phyloP scores from a whole-genome alignment of 768 basidiomycete genomes.

The Lactifluus volemus region DNA sequence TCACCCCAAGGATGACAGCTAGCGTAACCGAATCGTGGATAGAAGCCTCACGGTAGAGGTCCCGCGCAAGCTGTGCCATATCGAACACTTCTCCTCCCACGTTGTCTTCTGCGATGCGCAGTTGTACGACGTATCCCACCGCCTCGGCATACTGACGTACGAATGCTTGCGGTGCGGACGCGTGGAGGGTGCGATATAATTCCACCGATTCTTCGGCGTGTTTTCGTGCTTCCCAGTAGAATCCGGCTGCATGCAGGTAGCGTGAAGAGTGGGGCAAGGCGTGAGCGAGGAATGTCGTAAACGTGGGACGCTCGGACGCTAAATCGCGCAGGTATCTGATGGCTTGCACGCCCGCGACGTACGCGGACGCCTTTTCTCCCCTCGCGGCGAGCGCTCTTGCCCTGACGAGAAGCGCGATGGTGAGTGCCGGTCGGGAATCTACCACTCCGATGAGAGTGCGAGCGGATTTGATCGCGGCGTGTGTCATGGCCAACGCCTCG shows the following conservation, averaged over 20 bases:
- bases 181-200: background rate
- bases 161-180: background rate
- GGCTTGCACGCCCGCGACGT: constrained; percentile 2
- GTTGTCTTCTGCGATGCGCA: background rate
- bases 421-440: constrained; percentile 7
- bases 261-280: constrained; percentile 5
- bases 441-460: constrained; percentile 6
- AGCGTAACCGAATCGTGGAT: constrained; percentile 3
- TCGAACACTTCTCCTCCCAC: constrained; percentile 5
- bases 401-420: constrained; percentile 5
- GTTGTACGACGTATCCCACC: constrained; percentile 3
- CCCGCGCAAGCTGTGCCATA: constrained; percentile 9
- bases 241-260: constrained; percentile 2
- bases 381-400: background rate
- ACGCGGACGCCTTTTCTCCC: constrained; percentile 4
- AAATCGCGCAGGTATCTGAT: constrained; percentile 3
- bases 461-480: constrained; percentile 8
- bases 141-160: constrained; percentile 10
- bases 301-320: constrained; percentile 2
- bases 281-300: background rate
- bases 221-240: constrained; percentile 9
- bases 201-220: constrained; percentile 5
- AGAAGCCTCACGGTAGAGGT: constrained; percentile 9
- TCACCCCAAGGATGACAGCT: constrained; percentile 3
- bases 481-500: constrained; percentile 1